A percentile compares a stretch with the other conserved stretches of the same genome.
These are phyloP conservation scores for Comarum palustre DNA, from an alignment of 306 rosid genomes.

Conservation along the genomic window DNA sequence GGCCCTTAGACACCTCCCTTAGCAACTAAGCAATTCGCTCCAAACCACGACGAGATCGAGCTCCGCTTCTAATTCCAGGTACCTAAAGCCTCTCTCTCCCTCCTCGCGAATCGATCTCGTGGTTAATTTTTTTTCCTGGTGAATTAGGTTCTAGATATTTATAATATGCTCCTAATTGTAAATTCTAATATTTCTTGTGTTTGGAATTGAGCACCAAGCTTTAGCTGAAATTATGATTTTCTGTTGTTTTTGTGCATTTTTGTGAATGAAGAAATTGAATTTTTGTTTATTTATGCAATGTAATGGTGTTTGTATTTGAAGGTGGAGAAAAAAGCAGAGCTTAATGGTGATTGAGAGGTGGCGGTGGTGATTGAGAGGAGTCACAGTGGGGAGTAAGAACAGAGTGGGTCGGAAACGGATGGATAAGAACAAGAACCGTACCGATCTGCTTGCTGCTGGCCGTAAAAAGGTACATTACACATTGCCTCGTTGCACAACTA, in stretches of 20 bases:
- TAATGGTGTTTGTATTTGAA: constrained; percentile 8
- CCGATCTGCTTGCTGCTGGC: constrained; percentile 96
- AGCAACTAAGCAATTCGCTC: constrained; percentile 14
- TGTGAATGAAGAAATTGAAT: neutral
- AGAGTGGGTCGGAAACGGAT: constrained; percentile 65
- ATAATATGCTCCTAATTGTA: too few relatives aligned
- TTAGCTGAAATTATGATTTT: neutral
- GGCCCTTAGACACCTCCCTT: neutral
- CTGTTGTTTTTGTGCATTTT: neutral
- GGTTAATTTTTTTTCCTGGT: neutral
- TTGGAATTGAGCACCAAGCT: constrained; percentile 2
- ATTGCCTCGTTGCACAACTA: neutral
- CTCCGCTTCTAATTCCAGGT: constrained; percentile 40
- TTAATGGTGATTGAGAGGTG: constrained; percentile 33
- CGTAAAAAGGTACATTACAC: constrained; percentile 56
- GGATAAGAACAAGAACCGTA: constrained; percentile 84
- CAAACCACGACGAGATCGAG: constrained; percentile 20
- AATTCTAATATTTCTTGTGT: neutral
- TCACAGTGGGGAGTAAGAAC: constrained; percentile 43
- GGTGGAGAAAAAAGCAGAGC: constrained; percentile 34
- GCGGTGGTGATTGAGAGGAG: constrained; percentile 30
- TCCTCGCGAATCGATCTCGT: too few relatives aligned
- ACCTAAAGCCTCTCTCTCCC: neutral
- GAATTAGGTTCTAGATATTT: neutral
- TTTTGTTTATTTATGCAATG: constrained; percentile 6